These are phyloP conservation scores for Auxenochlorella pyrenoidosa DNA, from an alignment of 139 green algal genomes.

Conservation along the genomic window DNA sequence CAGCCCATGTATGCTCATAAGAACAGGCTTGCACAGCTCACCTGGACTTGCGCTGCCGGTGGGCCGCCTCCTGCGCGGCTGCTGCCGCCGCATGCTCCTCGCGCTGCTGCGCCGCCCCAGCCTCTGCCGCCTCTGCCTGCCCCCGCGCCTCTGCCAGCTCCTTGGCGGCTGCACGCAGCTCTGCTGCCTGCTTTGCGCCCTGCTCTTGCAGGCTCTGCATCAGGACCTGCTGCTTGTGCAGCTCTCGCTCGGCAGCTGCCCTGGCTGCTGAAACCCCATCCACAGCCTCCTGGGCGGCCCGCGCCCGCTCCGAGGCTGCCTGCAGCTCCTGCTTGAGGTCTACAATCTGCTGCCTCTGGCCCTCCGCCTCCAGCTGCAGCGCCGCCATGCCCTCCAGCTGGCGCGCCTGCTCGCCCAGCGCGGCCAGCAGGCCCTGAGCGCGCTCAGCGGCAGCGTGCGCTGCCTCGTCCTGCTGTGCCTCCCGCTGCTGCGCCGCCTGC, in stretches of 20 bases:
- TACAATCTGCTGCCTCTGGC: background rate
- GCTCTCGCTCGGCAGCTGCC: background rate
- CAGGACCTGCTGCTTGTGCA: background rate
- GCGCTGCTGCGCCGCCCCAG: background rate
- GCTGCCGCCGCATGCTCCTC: background rate
- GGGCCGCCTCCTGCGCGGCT: background rate
- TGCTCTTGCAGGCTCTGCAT: slow-evolving; percentile 5
- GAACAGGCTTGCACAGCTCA: too few species aligned
- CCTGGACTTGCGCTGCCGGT: background rate
- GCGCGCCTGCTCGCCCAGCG: background rate
- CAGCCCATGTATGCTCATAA: background rate
- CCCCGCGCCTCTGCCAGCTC: background rate
- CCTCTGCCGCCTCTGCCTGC: background rate
- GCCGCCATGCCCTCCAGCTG: slow-evolving; percentile 2
- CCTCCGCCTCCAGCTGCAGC: background rate
- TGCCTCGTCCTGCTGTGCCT: too few species aligned
- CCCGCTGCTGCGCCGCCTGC: background rate
- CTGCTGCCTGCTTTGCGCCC: background rate
- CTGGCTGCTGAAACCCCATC: background rate
- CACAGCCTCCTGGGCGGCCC: background rate
- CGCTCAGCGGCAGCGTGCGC: background rate
- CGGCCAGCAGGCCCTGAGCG: background rate
- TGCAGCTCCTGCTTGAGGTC: background rate
- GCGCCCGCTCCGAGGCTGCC: too few species aligned
- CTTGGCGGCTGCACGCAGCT: background rate